Conservation (phyloP, 2,329 filamentous ascomycete species). For the Ophiostoma ulmi region DNA sequence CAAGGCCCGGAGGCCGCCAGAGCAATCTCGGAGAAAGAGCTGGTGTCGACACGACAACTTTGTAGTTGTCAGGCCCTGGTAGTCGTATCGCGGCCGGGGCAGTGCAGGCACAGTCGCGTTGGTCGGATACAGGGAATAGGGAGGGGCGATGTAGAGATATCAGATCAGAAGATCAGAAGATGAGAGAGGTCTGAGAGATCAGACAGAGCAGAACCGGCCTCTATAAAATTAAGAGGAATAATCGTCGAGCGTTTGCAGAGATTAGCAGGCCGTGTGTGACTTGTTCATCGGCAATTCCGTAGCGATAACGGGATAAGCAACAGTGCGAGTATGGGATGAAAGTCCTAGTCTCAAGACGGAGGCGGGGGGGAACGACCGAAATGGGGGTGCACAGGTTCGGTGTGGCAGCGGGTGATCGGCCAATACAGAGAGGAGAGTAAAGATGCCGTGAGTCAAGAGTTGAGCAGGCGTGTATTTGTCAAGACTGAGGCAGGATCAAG, state of each 20-base stretch:
- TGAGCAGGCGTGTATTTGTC: background rate
- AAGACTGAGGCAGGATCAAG: background rate
- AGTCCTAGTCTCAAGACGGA: too few relatives aligned
- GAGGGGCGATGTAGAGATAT: constrained; percentile 9
- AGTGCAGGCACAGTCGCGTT: constrained; percentile 16
- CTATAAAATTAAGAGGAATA: background rate
- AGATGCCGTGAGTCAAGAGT: background rate
- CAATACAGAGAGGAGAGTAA: background rate
- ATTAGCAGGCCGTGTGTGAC: background rate
- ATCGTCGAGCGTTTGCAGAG: background rate
- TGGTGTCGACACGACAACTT: constrained; percentile 13
- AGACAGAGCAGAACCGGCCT: background rate
- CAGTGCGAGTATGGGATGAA: background rate
- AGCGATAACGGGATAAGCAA: background rate
- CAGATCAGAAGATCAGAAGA: background rate
- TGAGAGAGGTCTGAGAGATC: background rate
- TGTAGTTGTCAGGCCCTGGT: constrained; percentile 11
- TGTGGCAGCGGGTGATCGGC: constrained; percentile 2
- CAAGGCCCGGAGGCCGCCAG: constrained; percentile 28
- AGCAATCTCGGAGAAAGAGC: constrained; percentile 18
- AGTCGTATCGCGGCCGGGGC: constrained; percentile 11
- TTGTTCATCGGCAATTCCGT: constrained; percentile 17
- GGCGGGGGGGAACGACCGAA: background rate
- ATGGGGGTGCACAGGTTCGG: background rate
- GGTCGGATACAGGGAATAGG: background rate